Evolutionary conservation across 2,329 filamentous ascomycete genomes (phyloP).

Genomic region (Pseudonectria foliicola): DNA sequence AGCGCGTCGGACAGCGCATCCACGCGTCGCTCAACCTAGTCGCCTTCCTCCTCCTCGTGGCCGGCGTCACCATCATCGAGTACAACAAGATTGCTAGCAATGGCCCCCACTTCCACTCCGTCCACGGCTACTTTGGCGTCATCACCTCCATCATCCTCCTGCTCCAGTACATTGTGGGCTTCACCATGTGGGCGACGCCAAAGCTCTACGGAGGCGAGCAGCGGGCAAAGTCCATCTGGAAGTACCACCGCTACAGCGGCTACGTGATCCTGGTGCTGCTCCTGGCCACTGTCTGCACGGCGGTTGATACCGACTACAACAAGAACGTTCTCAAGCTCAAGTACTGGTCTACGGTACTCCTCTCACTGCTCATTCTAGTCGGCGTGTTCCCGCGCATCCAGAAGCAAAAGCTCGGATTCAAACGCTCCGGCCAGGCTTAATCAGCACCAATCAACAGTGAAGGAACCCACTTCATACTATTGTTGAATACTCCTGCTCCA

Average conservation of each 20-base stretch:
- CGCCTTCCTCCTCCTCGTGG: conserved; percentile 53
- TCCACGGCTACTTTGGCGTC: conserved; percentile 78
- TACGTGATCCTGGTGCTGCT: conserved; percentile 67
- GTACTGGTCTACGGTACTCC: conserved; percentile 67
- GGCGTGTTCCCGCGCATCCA: conserved; percentile 76
- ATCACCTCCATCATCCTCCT: conserved; percentile 62
- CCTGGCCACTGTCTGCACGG: conserved; percentile 65
- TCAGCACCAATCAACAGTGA: conserved; percentile 5
- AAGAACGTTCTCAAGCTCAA: conserved; percentile 60
- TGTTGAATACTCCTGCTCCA: no score
- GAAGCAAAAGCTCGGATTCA: conserved; percentile 67
- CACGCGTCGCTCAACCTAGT: conserved; percentile 67
- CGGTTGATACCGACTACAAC: conserved; percentile 72
- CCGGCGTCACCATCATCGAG: conserved; percentile 66
- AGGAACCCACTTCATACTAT: no score
- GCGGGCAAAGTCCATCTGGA: conserved; percentile 77
- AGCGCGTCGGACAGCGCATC: conserved; percentile 49
- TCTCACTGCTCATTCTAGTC: conserved; percentile 56
- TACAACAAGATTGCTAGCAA: conserved; percentile 71
- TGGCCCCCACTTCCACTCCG: conserved; percentile 68
- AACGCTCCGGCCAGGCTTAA: conserved; percentile 1
- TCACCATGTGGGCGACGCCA: conserved; percentile 75
- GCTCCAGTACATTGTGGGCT: conserved; percentile 69
- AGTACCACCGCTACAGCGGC: conserved; percentile 75
- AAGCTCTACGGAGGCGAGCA: conserved; percentile 69